Base-by-base conservation (phyloP, 2,329 filamentous ascomycete genomes). In the Sarocladium strictum region DNA sequence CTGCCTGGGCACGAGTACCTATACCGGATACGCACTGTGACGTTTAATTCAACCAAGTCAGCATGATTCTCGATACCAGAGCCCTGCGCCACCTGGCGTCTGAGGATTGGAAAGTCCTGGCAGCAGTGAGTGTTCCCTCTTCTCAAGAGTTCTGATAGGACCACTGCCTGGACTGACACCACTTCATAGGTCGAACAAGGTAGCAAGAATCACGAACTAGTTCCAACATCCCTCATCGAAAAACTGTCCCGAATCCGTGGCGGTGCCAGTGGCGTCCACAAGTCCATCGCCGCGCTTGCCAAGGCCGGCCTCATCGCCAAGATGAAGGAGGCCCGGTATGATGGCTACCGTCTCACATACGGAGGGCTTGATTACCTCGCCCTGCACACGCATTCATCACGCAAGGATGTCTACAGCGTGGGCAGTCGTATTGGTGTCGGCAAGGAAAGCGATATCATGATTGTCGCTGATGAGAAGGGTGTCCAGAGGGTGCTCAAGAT, bases 291-390 rank as follows among this genome's bases (percentile, higher is more conserved):
- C 23, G 86, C 84, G 53, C 84, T 99, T 53, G 94, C 94, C 59
- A 99, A 99, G 72, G 85, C 87, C 50, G 90, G 90, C 57, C 80
- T 99, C 63, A 96, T 99, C 64, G 91, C 89, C 43, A 89, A 89
- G 62, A 85, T 96, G 62, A 96, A 96, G 72, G 96, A 97, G 70
- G 90, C 93, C 59, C 93, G 90, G 70, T 99, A 99, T 73, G 94
- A 99, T 65, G 94, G 94, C 58, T 99, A 99, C 74, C 86, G 95
- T 53, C 80, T 99, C 54, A 96, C 93, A 6, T 99, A 99, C 68
- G 94, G 94, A 63, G 94, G 94, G 2, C 84, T 97, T 49, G 94
- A 99, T 75, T 99, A 99, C 71, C 85, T 99, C n/a, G 90, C 94
- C 15, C 80, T 99, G 54, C 91, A 97, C 72, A 85, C 90, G 0